Percentiles rank a stretch among this genome's conserved stretches.
phyloP scores from a whole-genome alignment of 495 filamentous ascomycete species.

The Bryoglossum gracile region DNA sequence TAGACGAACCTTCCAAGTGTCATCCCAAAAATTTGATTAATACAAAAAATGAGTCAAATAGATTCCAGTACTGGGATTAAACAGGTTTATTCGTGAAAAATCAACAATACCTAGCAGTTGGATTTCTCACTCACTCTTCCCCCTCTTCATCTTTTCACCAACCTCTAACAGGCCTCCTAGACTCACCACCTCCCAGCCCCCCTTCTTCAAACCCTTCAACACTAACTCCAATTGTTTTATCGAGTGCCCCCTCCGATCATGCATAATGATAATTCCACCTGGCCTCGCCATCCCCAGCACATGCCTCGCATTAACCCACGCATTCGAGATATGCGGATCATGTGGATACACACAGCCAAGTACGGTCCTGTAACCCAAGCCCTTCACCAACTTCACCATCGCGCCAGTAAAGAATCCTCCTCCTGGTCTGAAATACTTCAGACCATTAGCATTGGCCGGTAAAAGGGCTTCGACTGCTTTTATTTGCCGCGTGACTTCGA shows the following conservation, averaged over 20 bases:
- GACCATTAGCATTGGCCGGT: constrained; percentile 23
- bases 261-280: constrained; percentile 73
- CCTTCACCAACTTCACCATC: constrained; percentile 50
- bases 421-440: constrained; percentile 69
- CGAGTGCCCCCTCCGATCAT: constrained; percentile 76
- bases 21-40: too few species aligned
- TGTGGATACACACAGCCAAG: constrained; percentile 81
- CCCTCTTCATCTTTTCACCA: constrained; percentile 2
- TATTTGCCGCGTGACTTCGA: constrained; percentile 17
- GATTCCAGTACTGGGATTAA: too few species aligned
- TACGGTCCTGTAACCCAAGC: constrained; percentile 57
- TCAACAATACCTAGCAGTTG: too few species aligned
- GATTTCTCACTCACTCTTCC: constrained; percentile 1
- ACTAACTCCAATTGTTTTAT: constrained; percentile 64
- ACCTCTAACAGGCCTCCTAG: constrained; percentile 54
- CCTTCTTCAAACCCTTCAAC: constrained; percentile 56
- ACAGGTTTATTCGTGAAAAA: too few species aligned
- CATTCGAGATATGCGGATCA: constrained; percentile 66
- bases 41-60: too few species aligned
- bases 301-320: constrained; percentile 65
- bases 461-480: constrained; percentile 15
- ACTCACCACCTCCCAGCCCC: constrained; percentile 62
- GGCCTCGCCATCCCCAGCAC: constrained; percentile 68
- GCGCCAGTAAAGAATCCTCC: constrained; percentile 68
- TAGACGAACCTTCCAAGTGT: too few species aligned